These are phyloP conservation scores for Cadophora sp. DNA, from an alignment of 2,329 filamentous ascomycete species.

Conservation along the genomic window DNA sequence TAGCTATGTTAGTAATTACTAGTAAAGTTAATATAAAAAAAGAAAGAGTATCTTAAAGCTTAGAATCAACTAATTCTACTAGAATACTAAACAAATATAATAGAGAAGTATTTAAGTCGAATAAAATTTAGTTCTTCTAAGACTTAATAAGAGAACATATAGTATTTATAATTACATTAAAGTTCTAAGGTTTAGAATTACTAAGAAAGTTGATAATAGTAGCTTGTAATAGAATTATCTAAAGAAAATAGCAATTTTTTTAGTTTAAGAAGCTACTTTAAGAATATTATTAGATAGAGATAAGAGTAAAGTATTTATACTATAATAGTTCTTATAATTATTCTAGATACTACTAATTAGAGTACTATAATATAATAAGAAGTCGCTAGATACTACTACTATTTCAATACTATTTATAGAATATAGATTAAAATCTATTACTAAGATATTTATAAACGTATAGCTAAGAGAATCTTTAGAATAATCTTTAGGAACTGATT, in stretches of 20 bases:
- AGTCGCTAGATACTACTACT: conserved; percentile 19
- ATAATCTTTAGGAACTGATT: conserved; percentile 19
- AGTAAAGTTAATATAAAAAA: conserved; percentile 23
- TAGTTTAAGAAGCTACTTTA: conserved; percentile 21
- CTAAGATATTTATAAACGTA: conserved; percentile 27
- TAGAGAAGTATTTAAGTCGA: conserved; percentile 19
- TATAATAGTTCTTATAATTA: conserved; percentile 22
- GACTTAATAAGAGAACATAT: conserved; percentile 27
- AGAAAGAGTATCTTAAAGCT: conserved; percentile 30
- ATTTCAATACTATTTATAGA: conserved; percentile 21
- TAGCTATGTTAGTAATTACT: conserved; percentile 16
- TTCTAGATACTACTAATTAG: conserved; percentile 20
- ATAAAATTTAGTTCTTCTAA: conserved; percentile 23
- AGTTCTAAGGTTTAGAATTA: conserved; percentile 27
- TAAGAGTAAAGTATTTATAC: conserved; percentile 27
- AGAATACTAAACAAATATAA: conserved; percentile 32
- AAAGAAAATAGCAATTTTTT: neutral
- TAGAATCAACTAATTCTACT: conserved; percentile 29
- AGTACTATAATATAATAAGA: conserved; percentile 8
- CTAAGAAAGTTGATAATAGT: conserved; percentile 18
- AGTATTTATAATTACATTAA: conserved; percentile 20
- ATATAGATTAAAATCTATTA: conserved; percentile 25
- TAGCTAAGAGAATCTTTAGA: conserved; percentile 19
- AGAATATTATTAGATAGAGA: conserved; percentile 28
- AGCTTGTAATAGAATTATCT: conserved; percentile 21